These are phyloP conservation scores for Aspergillus fischeri DNA, from an alignment of 2,329 filamentous ascomycete genomes.

Conservation along the genomic window DNA sequence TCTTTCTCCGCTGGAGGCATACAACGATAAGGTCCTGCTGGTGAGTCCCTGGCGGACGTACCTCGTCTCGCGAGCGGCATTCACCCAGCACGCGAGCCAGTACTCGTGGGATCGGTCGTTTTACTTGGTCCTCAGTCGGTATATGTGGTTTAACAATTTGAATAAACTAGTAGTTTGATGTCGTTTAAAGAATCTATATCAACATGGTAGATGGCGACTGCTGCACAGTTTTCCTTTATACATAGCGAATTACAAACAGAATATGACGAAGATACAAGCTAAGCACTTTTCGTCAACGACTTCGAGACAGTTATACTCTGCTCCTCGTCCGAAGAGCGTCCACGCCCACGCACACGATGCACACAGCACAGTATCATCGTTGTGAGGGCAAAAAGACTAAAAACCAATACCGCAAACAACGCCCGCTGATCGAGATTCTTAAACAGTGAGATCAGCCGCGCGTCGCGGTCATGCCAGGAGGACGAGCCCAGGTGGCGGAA, in stretches of 20 bases:
- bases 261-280: neutral
- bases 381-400: neutral
- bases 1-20: constrained; percentile 2
- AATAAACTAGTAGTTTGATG: constrained; percentile 3
- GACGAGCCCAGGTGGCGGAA: constrained; percentile 43
- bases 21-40: constrained; percentile 29
- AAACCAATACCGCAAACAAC: constrained; percentile 2
- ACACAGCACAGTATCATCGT: neutral
- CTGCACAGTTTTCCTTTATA: neutral
- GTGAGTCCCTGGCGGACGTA: constrained; percentile 38
- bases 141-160: constrained; percentile 40
- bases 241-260: neutral
- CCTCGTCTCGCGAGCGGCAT: constrained; percentile 32
- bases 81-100: constrained; percentile 37
- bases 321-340: neutral
- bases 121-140: constrained; percentile 39
- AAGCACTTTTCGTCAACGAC: neutral
- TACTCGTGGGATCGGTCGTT: constrained; percentile 41
- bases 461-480: constrained; percentile 42
- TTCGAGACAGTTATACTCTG: too few species aligned
- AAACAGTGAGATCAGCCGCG: constrained; percentile 22
- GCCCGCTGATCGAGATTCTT: constrained; percentile 3
- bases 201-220: neutral
- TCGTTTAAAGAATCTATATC: too few species aligned
- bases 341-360: neutral